Percentiles rank a stretch among this genome's conserved stretches.
Evolutionary conservation across 2,329 filamentous ascomycete genomes (phyloP).

Genomic region (Tolypocladium ophioglossoides): DNA sequence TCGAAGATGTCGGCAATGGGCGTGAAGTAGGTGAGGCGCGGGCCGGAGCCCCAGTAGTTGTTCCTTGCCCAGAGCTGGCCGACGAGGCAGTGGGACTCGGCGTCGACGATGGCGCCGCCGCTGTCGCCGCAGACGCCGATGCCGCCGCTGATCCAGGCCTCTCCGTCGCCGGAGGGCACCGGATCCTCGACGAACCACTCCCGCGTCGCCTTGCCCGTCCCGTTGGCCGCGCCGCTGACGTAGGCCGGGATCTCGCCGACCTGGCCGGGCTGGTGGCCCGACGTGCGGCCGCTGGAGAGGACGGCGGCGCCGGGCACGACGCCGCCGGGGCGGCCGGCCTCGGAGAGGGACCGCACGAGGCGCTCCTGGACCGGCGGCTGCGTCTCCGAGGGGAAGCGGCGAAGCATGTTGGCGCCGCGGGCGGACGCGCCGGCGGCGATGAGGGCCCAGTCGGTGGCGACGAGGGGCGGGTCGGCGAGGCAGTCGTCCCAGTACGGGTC

Average conservation of each 20-base stretch:
- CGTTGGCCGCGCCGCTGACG: constrained; percentile 25
- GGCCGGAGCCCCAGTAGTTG: constrained; percentile 29
- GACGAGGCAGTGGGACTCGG: constrained; percentile 24
- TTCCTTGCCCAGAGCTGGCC: constrained; percentile 35
- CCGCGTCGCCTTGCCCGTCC: constrained; percentile 29
- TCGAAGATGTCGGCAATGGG: constrained; percentile 33
- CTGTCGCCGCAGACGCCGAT: constrained; percentile 34
- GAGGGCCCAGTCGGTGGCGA: constrained; percentile 34
- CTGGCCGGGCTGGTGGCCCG: constrained; percentile 29
- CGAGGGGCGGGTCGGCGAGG: constrained; percentile 26
- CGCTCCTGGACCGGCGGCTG: constrained; percentile 19
- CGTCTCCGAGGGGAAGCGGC: constrained; percentile 26
- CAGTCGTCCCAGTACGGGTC: constrained; percentile 33
- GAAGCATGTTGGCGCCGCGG: constrained; percentile 26
- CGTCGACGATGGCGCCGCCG: constrained; percentile 32
- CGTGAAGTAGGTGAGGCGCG: constrained; percentile 31
- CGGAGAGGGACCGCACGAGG: constrained; percentile 18
- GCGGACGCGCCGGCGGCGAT: constrained; percentile 20
- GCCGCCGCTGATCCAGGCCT: constrained; percentile 33
- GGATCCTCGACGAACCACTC: constrained; percentile 36
- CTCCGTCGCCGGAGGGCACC: constrained; percentile 23
- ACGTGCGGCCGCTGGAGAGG: constrained; percentile 30
- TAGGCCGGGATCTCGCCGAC: constrained; percentile 33
- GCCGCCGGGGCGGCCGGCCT: constrained; percentile 1
- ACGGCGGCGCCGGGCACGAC: constrained; percentile 25